Evolutionary conservation across 2,329 filamentous ascomycete genomes (phyloP).

Genomic region (Fusarium haematococcum): DNA sequence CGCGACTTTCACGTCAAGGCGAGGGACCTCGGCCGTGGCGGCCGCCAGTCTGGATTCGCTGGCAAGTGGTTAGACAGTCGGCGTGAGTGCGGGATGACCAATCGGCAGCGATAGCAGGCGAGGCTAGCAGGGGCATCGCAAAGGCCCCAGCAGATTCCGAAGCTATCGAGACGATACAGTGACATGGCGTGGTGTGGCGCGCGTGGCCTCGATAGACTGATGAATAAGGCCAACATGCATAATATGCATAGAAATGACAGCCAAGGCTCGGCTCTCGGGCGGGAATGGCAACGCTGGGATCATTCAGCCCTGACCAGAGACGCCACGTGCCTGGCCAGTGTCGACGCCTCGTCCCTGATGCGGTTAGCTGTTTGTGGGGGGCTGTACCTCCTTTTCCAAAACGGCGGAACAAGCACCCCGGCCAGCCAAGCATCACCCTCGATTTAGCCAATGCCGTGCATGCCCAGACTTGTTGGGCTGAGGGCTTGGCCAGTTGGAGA

Average conservation of each 20-base stretch:
- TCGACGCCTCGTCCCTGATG: neutral
- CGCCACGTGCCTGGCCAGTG: neutral
- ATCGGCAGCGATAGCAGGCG: neutral
- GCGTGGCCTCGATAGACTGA: neutral
- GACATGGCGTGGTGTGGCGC: neutral
- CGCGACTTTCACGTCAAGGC: neutral
- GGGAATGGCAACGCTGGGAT: neutral
- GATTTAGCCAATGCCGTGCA: neutral
- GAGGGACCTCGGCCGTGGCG: neutral
- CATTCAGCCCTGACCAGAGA: neutral
- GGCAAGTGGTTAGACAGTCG: neutral
- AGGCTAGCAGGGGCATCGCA: neutral
- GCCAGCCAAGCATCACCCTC: neutral
- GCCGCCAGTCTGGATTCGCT: neutral
- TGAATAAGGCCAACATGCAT: neutral
- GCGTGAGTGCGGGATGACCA: neutral
- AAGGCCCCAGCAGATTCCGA: neutral
- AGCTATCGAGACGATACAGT: neutral
- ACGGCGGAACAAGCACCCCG: neutral
- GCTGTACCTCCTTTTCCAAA: constrained; percentile 1
- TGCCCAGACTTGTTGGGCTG: neutral
- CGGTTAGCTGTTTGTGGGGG: neutral
- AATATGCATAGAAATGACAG: neutral
- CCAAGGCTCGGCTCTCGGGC: neutral
- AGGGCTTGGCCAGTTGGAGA: neutral